Base-by-base conservation (phyloP, 2,329 filamentous ascomycete genomes). In the Fusarium robinianum region DNA sequence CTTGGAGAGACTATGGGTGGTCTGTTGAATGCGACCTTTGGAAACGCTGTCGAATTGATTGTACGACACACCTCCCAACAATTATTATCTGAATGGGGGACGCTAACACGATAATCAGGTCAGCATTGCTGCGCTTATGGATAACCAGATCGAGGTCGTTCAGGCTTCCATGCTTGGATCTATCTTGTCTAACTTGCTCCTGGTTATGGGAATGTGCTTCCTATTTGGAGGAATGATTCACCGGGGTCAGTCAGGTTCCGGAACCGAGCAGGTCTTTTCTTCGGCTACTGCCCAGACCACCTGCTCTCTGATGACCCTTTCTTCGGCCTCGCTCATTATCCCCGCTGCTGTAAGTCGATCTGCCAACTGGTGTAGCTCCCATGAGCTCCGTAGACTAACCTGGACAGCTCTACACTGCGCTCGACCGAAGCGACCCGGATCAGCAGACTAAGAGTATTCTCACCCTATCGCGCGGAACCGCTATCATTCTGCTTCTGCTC, bases 121-220 rank as follows among this genome's bases (percentile, higher is more conserved):
- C 65, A 95, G 89, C 67, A 92, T 97, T 58, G 87, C 97, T 53
- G 94, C 94, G 12, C 79, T 99, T 31, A 82, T 77, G 55, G 83
- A 94, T 59, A 83, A 84, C 52, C 87, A 97, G 71, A 95, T 96
- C 64, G 85, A 92, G 61, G 91, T 97, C 55, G 92, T 97, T n/a
- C 94, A 97, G 72, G 87, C 92, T 14, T 95, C 90, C 53, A 97
- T 97, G 91, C 83, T 97, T 22, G 92, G 94, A 33, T 95, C 88
- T 63, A 95, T 97, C 59, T 77, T 97, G 25, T 96, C 92, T 55
- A 97, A 97, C 69, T 85, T 96, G 54, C 79, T 97, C 6, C 81
- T 97, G 15, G 92, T 90, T 32, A 79, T 90, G 64, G 86, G 87
- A 59, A 88, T 88, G 77, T 90, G 86, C 68, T 90, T 90, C 72